Percentiles rank a stretch among this genome's conserved stretches.
Evolutionary conservation across 768 basidiomycete species (phyloP).

Genomic region (Boletus sensibilis): DNA sequence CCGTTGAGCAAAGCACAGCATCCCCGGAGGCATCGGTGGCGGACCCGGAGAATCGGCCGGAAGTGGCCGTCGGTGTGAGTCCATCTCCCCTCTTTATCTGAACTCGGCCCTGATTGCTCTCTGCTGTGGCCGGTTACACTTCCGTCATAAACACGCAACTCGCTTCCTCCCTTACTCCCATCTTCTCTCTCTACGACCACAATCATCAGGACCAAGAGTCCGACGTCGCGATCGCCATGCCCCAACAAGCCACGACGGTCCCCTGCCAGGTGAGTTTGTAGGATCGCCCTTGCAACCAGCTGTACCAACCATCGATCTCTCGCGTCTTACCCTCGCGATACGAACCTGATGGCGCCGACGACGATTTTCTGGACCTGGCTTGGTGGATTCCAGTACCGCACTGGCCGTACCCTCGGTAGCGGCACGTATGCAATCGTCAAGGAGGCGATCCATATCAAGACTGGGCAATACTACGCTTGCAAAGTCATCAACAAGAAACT

Average conservation of each 20-base stretch:
- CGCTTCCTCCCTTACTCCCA: not conserved
- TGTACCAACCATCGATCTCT: not conserved
- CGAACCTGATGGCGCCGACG: slow-evolving; percentile 6
- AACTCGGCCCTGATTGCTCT: slow-evolving; percentile 10
- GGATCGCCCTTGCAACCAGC: not conserved
- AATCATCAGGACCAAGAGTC: slow-evolving; percentile 16
- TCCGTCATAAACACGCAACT: slow-evolving; percentile 16
- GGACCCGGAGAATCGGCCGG: slow-evolving; percentile 29
- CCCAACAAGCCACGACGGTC: slow-evolving; percentile 37
- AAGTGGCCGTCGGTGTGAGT: slow-evolving; percentile 20
- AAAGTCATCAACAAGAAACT: slow-evolving; percentile 99
- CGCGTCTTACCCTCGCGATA: slow-evolving; percentile 1
- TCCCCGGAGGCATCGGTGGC: slow-evolving; percentile 23
- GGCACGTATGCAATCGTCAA: slow-evolving; percentile 96
- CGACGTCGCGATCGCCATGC: slow-evolving; percentile 24
- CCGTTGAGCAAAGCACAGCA: slow-evolving; percentile 18
- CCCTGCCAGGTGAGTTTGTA: slow-evolving; percentile 43
- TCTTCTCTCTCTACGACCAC: slow-evolving; percentile 6
- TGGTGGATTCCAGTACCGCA: slow-evolving; percentile 61
- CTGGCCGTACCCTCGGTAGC: slow-evolving; percentile 83
- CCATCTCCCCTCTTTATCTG: not conserved
- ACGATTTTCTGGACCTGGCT: not conserved
- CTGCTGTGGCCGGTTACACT: slow-evolving; percentile 12
- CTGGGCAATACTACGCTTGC: slow-evolving; percentile 94
- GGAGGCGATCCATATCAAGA: slow-evolving; percentile 93